Evolutionary conservation across 139 green algal genomes (phyloP).

Genomic region (Micractinium sp.): DNA sequence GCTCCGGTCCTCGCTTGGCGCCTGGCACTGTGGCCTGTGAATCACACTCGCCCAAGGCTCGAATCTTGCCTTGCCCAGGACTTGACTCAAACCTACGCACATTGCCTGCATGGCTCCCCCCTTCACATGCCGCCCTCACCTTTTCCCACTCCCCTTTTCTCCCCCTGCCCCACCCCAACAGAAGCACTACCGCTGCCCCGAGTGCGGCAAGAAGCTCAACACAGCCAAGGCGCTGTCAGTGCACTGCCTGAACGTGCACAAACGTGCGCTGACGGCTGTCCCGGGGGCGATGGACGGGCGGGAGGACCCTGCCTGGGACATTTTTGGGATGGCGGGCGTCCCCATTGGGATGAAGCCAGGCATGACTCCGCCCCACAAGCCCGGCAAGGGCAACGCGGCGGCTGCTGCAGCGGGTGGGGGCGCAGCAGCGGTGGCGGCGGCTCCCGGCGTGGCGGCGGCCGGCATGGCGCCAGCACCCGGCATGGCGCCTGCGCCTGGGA

Average conservation of each 20-base stretch:
- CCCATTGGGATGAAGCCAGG: constrained; percentile 70
- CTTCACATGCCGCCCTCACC: too few species aligned
- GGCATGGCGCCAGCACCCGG: not conserved
- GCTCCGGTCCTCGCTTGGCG: too few species aligned
- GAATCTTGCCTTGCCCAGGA: too few species aligned
- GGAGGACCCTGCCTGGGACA: constrained; percentile 83
- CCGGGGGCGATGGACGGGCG: constrained; percentile 75
- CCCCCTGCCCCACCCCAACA: not conserved
- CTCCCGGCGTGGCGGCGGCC: not conserved
- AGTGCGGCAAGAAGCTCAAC: constrained; percentile 83
- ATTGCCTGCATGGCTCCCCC: too few species aligned
- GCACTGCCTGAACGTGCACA: constrained; percentile 92
- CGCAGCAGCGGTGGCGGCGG: not conserved
- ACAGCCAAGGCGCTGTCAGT: constrained; percentile 82
- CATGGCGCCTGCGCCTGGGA: not conserved
- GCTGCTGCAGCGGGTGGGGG: not conserved
- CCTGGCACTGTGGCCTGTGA: too few species aligned
- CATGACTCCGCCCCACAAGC: constrained; percentile 19
- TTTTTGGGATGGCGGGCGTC: constrained; percentile 93
- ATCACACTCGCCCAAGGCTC: too few species aligned
- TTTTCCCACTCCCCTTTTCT: not conserved
- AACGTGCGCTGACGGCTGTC: constrained; percentile 63
- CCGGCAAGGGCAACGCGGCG: not conserved
- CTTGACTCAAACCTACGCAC: too few species aligned
- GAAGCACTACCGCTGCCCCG: constrained; percentile 86